Base-by-base conservation (phyloP, 2,329 filamentous ascomycete genomes). In the Fusarium anguioides region DNA sequence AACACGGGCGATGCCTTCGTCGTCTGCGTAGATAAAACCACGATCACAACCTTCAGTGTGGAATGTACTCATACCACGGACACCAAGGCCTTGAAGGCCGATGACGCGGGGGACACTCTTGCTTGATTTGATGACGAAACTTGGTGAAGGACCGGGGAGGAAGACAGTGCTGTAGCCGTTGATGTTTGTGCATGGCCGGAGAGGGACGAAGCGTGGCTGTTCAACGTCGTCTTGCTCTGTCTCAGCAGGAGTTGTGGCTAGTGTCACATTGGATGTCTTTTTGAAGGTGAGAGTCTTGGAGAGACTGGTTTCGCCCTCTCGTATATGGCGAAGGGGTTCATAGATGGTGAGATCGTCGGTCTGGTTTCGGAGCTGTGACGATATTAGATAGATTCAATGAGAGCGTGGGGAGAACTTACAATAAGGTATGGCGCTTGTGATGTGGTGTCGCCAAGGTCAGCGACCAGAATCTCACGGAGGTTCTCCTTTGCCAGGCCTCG, bases 261-360 rank as follows among this genome's bases (percentile, higher is more conserved):
- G 79, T 27, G 85, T 83, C 17, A 89, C 82, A 69, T 95, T 94
- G 2, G 87, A 79, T 1, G 91, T 79, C 77, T 97, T 97, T 54
- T 90, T 83, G 77, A 97, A 97, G 53, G 89, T 87, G 12, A 97
- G 81, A 9, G 84, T 86, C 23, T 81, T 79, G 2, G 85, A 81
- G 68, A 90, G 84, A 4, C 60, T 64, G 4, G 69, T 27, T 8
- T 82, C 77, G 26, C 72, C 75, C 55, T 76, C 76, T 26, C 73
- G 75, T 36, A 75, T 79, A 62, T 81, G 81, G 39, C 87, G 84
- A 70, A 93, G 91, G 3, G 95, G 94, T 75, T 96, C 89, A 75
- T 98, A 99, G 42, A 98, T 86, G 12, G 91, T 91, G 31, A 98
- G 81, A 74, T 98, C 94, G 66, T 97, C 91, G 60, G 88, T 90